These are phyloP conservation scores for Sporothrix pseudoabietina DNA, from an alignment of 2,329 filamentous ascomycete species.

Conservation along the genomic window DNA sequence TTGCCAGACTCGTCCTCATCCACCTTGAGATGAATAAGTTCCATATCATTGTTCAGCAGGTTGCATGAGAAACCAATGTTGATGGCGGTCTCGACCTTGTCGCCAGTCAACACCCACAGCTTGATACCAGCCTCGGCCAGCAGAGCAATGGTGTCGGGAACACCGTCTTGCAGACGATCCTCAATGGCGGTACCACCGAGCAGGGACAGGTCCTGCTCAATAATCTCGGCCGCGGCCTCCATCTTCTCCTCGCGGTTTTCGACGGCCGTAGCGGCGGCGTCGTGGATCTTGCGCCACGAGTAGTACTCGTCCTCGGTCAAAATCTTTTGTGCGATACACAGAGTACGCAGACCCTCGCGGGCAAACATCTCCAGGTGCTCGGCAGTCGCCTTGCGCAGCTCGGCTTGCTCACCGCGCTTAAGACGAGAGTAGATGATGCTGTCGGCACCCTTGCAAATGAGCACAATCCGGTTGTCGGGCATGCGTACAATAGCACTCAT, in stretches of 20 bases:
- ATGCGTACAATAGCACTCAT: slow-evolving; percentile 98
- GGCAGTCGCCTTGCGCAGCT: slow-evolving; percentile 80
- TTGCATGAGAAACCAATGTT: slow-evolving; percentile 99
- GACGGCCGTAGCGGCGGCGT: slow-evolving; percentile 80
- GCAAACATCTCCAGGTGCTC: slow-evolving; percentile 98
- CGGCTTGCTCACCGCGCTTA: slow-evolving; percentile 79
- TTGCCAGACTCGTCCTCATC: slow-evolving; percentile 67
- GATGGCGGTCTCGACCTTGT: slow-evolving; percentile 99
- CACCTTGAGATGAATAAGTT: slow-evolving; percentile 85
- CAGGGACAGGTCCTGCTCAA: slow-evolving; percentile 85
- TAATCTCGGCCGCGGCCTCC: slow-evolving; percentile 83
- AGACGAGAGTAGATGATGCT: slow-evolving; percentile 95
- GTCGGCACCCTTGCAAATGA: slow-evolving; percentile 97
- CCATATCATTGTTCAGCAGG: slow-evolving; percentile 95
- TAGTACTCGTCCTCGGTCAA: slow-evolving; percentile 81
- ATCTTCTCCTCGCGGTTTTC: slow-evolving; percentile 89
- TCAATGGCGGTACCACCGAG: slow-evolving; percentile 96
- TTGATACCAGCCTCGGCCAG: slow-evolving; percentile 95
- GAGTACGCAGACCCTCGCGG: slow-evolving; percentile 86
- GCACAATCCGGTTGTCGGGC: slow-evolving; percentile 83
- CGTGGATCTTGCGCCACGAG: slow-evolving; percentile 82
- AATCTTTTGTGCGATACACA: slow-evolving; percentile 86
- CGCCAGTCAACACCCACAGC: slow-evolving; percentile 95
- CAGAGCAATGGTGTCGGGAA: slow-evolving; percentile 91
- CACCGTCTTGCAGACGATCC: slow-evolving; percentile 93